Conservation (phyloP, 495 filamentous ascomycete species). For the Clohesyomyces aquaticus region DNA sequence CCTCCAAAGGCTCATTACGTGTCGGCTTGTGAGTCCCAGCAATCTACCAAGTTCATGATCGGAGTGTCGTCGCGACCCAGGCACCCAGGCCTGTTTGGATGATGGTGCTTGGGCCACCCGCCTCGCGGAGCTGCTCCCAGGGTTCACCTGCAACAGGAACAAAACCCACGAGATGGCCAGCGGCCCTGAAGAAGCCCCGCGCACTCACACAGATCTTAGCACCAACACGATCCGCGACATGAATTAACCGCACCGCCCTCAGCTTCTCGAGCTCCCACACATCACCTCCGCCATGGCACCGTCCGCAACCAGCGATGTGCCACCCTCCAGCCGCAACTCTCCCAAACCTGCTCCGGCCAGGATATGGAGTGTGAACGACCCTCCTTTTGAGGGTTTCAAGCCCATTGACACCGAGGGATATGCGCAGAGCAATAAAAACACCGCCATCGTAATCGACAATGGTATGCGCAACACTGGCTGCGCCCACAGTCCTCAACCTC, state of each 20-base stretch:
- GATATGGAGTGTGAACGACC: conserved; percentile 66
- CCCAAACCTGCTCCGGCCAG: conserved; percentile 56
- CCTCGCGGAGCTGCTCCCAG: neutral
- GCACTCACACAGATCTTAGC: neutral
- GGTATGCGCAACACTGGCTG: conserved; percentile 55
- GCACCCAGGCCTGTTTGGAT: conserved; percentile 7
- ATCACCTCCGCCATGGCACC: conserved; percentile 35
- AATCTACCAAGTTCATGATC: too few species aligned
- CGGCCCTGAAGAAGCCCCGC: neutral
- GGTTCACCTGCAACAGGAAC: too few species aligned
- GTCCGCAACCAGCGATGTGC: conserved; percentile 31
- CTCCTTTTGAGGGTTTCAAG: conserved; percentile 74
- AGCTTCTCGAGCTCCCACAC: conserved; percentile 1
- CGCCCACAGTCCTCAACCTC: neutral
- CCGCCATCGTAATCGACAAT: conserved; percentile 97
- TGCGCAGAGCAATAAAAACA: conserved; percentile 55
- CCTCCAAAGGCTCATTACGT: too few species aligned
- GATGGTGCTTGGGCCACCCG: conserved; percentile 15
- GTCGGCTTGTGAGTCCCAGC: too few species aligned
- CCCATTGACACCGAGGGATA: conserved; percentile 66
- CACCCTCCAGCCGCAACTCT: conserved; percentile 44
- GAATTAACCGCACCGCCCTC: conserved; percentile 13
- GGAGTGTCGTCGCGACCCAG: neutral
- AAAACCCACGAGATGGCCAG: too few species aligned
- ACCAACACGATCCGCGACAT: conserved; percentile 12